Evolutionary conservation across 2,329 filamentous ascomycete genomes (phyloP), one percentile per base, ranked within the genome.

Genomic region (Fusarium clavum): DNA sequence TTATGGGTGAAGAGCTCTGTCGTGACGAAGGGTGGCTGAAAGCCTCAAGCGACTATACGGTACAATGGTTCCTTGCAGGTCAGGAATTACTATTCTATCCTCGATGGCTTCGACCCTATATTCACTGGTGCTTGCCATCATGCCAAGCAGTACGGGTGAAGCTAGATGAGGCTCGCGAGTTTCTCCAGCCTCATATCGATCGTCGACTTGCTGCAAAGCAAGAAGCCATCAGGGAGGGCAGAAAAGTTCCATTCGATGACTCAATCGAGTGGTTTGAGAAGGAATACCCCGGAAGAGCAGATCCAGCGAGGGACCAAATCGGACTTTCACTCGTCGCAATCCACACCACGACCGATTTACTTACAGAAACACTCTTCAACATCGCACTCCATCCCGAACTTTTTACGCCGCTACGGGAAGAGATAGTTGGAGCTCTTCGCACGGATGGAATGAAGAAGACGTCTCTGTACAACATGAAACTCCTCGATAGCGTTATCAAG

Each of bases 191-290:
- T 0, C 20, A 57, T 13, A 24, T 60, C 10, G 30, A 60, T 3
- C 52, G 25, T 10, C 57, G 57, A n/a, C 24, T 10, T 0, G 43
- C 86, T 14, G 82, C 88, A 57, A 73, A 79, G 34, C 2, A 16
- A 4, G 22, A 62, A 20, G 47, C 62, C 8, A 8, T 24, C 6
- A 4, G 13, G n/a, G 13, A 41, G 11, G 45, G 45, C 7, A 40
- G 40, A 11, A 22, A 16, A 1, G 20, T 25, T 2, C 20, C 22
- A 3, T 46, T 44, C 69, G 58, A 12, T 27, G 86, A 88, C 76
- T 86, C 84, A 59, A 77, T 89, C 29, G 86, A 83, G 11, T 89
- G 87, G 87, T 80, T 83, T 55, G 85, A 88, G 27, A 61, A 78
- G 80, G 18, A 79, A 81, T 44, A 85, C 12, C 34, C 34, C 11